These are phyloP conservation scores for Elongisporangium undulatum DNA, from an alignment of 352 stramenopile species.

Conservation along the genomic window DNA sequence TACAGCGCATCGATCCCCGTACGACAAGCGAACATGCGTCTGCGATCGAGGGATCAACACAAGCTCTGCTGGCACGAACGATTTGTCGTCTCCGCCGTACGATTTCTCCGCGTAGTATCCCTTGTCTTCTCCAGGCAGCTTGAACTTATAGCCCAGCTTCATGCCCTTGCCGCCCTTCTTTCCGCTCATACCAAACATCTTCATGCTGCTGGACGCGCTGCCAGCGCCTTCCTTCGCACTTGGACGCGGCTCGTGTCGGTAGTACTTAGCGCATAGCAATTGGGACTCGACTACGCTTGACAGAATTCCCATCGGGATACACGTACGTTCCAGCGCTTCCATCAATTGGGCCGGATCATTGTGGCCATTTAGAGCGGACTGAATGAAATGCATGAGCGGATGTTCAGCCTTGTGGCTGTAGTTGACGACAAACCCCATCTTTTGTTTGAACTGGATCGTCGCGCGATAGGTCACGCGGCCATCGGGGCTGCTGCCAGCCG, in stretches of 20 bases:
- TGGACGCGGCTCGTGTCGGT: conserved; percentile 50
- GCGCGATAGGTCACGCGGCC: conserved; percentile 75
- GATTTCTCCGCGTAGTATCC: conserved; percentile 84
- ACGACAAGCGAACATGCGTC: conserved; percentile 79
- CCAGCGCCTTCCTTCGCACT: conserved; percentile 29
- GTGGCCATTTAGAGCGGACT: conserved; percentile 80
- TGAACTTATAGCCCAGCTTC: conserved; percentile 86
- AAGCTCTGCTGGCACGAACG: conserved; percentile 77
- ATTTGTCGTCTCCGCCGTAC: conserved; percentile 82
- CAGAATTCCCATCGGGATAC: conserved; percentile 79
- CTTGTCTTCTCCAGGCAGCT: conserved; percentile 81
- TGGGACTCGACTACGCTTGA: conserved; percentile 82
- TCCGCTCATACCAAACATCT: conserved; percentile 47
- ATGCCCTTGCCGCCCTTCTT: conserved; percentile 84
- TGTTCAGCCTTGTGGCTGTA: conserved; percentile 87
- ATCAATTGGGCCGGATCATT: conserved; percentile 74
- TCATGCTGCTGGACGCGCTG: conserved; percentile 24
- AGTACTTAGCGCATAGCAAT: conserved; percentile 80
- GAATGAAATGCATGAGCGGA: conserved; percentile 83
- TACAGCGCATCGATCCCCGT: conserved; percentile 80
- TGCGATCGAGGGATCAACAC: conserved; percentile 84
- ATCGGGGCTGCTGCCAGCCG: conserved; percentile 62
- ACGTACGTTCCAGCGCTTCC: conserved; percentile 78
- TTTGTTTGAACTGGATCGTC: conserved; percentile 85
- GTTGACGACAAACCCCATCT: conserved; percentile 85